Evolutionary conservation across 306 rosid species (phyloP).

Genomic region (Ormosia emarginata): DNA sequence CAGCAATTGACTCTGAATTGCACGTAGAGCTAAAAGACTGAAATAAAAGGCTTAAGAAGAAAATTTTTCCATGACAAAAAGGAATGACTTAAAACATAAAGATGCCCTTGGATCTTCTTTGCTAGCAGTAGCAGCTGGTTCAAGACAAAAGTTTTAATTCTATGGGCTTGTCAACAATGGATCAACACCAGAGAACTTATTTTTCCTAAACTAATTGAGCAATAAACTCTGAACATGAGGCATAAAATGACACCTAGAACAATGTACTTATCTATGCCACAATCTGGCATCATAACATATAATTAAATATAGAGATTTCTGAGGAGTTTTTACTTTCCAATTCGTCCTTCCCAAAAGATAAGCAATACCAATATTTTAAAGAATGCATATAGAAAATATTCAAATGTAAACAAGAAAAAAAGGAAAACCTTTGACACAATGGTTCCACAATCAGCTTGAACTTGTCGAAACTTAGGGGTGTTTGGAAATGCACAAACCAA

Average conservation of each 20-base stretch:
- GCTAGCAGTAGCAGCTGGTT: background rate
- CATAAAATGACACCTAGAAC: background rate
- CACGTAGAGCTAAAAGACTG: background rate
- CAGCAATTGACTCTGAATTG: background rate
- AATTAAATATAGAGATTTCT: background rate
- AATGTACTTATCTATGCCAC: background rate
- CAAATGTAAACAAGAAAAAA: background rate
- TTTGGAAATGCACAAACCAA: constrained; percentile 89
- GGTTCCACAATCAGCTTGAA: constrained; percentile 87
- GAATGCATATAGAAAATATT: background rate
- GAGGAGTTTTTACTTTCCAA: background rate
- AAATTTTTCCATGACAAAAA: background rate
- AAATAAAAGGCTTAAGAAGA: background rate
- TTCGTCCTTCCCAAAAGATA: constrained; percentile 6
- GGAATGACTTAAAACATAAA: background rate
- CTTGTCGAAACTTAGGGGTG: constrained; percentile 90
- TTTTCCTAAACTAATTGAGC: background rate
- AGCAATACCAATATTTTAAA: background rate
- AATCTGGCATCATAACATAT: background rate
- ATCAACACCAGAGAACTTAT: background rate
- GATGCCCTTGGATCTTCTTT: background rate
- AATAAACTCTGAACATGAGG: background rate
- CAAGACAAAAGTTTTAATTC: background rate
- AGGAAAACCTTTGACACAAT: constrained; percentile 76
- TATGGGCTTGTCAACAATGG: background rate